Base-by-base conservation (phyloP, 2,329 filamentous ascomycete genomes). In the Cladophialophora exuberans region DNA sequence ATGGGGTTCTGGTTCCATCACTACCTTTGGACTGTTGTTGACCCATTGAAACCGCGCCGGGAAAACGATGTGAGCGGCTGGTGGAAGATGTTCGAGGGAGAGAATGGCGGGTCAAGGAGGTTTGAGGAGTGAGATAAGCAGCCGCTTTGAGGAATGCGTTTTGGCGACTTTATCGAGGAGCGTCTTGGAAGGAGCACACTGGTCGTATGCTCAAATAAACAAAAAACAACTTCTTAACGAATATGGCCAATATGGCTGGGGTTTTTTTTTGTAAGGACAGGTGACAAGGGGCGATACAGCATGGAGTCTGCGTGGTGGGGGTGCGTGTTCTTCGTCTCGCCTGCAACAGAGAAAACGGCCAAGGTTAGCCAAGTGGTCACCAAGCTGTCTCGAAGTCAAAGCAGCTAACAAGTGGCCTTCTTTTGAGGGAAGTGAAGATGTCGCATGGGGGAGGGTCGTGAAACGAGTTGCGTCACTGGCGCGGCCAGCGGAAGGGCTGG, bases 1-100 rank as follows among this genome's bases (percentile, higher is more conserved):
- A 25, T 3, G 79, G 80, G 36, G 73, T 75, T 57, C 77, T 73
- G 22, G 79, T 78, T 65, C 79, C 82, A 67, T 83, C 81, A 26
- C 59, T 59, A 65, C 75, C 74, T 67, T 79, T 79, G 64, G 76
- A 79, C 70, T 78, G 76, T 68, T 76, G 74, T 69, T 79, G 75
- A 68, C 76, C 76, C 76, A 79, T 78, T 70, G 65, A 67, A 68
- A 65, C 60, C 64, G 61, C 28, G 36, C 47, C 46, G 36, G 51
- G 39, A 22, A 31, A 35, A 26, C 17, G 22, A 26, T 54, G 31
- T 31, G 25, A 22, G 39, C 17, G 39, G 45, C 20, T 49, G 51
- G n/a, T 41, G 53, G 36, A 3, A 52, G 48, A 35, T 39, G 48
- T 31, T 55, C n/a, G 30, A 30, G 22, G 47, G 42, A 22, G 39